Evolutionary conservation across 257 asterid genomes (phyloP).

Genomic region (Leonotis leonurus): DNA sequence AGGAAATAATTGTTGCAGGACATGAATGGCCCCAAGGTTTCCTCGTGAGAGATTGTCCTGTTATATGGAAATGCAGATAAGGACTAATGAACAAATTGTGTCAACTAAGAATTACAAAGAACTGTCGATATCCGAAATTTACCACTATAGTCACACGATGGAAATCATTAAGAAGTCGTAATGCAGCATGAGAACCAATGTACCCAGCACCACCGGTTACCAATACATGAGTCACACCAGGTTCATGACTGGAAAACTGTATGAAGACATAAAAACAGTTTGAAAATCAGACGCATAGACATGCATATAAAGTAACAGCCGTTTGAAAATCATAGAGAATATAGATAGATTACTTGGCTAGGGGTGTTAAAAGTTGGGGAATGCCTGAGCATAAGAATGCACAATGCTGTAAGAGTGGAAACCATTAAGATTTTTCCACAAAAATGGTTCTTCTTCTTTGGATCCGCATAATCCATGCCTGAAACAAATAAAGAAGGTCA

Average conservation of each 20-base stretch:
- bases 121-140: slow-evolving; percentile 11
- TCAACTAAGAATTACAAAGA: not conserved
- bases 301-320: not conserved
- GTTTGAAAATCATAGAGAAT: not conserved
- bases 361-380: slow-evolving; percentile 47
- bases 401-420: slow-evolving; percentile 47
- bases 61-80: not conserved
- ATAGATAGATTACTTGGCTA: slow-evolving; percentile 35
- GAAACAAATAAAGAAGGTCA: slow-evolving; percentile 8
- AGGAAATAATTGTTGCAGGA: slow-evolving; percentile 71
- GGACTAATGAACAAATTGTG: not conserved
- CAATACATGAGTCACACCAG: slow-evolving; percentile 83
- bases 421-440: slow-evolving; percentile 41
- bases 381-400: slow-evolving; percentile 53
- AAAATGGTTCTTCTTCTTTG: slow-evolving; percentile 50
- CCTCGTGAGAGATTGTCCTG: slow-evolving; percentile 95
- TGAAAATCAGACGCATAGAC: not conserved
- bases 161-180: slow-evolving; percentile 71
- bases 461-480: slow-evolving; percentile 89
- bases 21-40: slow-evolving; percentile 69
- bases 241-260: slow-evolving; percentile 72
- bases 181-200: slow-evolving; percentile 89
- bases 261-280: slow-evolving; percentile 1
- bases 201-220: slow-evolving; percentile 99
- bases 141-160: slow-evolving; percentile 96